phyloP scores from a whole-genome alignment of 768 basidiomycete genomes.

The Sporobolomyces roseus region DNA sequence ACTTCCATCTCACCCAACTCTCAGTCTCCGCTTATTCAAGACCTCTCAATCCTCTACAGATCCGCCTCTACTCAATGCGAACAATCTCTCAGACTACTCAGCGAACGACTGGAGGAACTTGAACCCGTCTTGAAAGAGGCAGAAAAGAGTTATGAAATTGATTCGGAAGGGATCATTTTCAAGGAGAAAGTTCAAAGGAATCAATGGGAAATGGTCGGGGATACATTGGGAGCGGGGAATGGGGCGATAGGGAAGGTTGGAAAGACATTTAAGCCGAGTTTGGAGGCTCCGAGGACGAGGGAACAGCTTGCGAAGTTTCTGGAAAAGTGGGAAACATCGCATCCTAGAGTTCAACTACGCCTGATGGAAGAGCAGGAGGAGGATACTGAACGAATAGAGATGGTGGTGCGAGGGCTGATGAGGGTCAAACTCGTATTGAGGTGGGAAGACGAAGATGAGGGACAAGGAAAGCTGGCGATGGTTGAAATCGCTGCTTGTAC shows the following conservation, averaged over 20 bases:
- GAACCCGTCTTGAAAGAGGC: background rate
- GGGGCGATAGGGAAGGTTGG: background rate
- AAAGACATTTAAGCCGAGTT: background rate
- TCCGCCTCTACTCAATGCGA: constrained; percentile 16
- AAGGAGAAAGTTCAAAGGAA: background rate
- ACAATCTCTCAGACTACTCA: background rate
- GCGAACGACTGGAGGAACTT: constrained; percentile 2
- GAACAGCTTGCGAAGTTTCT: background rate
- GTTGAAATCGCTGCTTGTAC: constrained; percentile 6
- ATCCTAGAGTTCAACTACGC: background rate
- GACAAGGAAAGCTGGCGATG: background rate
- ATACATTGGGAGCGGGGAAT: background rate
- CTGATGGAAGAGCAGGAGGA: no score
- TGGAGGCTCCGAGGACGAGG: constrained; percentile 3
- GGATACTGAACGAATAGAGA: background rate
- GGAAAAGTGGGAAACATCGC: background rate
- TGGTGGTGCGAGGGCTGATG: background rate
- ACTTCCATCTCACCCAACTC: background rate
- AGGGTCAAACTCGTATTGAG: background rate
- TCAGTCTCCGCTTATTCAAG: background rate
- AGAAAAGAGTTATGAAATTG: background rate
- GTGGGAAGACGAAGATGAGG: constrained; percentile 1
- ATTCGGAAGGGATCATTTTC: constrained; percentile 9
- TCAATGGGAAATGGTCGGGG: background rate
- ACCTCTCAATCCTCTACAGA: constrained; percentile 22